These are phyloP conservation scores for Aspergillus ibericus DNA, from an alignment of 2,329 filamentous ascomycete genomes.

Conservation along the genomic window DNA sequence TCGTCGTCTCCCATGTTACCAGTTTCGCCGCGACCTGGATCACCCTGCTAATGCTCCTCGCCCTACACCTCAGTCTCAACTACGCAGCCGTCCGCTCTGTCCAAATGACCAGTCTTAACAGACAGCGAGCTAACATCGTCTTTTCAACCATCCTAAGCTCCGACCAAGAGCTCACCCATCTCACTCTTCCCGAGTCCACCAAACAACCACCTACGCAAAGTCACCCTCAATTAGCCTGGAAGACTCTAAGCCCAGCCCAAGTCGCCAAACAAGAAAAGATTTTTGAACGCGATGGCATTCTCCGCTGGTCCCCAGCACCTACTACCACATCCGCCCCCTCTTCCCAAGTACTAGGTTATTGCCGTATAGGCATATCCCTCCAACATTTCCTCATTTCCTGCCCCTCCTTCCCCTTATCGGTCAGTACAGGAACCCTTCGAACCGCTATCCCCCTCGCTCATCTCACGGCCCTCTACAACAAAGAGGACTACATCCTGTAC, in stretches of 20 bases:
- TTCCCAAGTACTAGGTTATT: conserved; percentile 47
- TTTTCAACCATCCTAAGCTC: conserved; percentile 58
- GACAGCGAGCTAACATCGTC: conserved; percentile 79
- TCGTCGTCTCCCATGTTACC: conserved; percentile 75
- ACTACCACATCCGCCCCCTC: too few species aligned
- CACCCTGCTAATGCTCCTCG: conserved; percentile 69
- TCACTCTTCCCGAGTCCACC: neutral
- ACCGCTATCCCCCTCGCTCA: conserved; percentile 45
- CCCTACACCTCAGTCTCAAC: conserved; percentile 79
- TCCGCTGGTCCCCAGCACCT: conserved; percentile 53
- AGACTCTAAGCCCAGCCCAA: conserved; percentile 60
- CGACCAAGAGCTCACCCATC: conserved; percentile 24
- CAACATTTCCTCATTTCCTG: conserved; percentile 31
- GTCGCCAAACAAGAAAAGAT: conserved; percentile 61
- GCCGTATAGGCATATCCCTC: conserved; percentile 55
- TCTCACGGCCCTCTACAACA: conserved; percentile 53
- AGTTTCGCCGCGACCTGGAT: conserved; percentile 71
- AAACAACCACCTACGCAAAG: neutral
- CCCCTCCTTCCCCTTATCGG: conserved; percentile 14
- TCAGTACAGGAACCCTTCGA: conserved; percentile 23
- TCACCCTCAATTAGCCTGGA: neutral
- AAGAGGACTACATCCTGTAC: conserved; percentile 64
- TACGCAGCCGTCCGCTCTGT: conserved; percentile 83
- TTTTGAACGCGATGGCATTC: conserved; percentile 64
- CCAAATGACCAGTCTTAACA: conserved; percentile 78